Evolutionary conservation across 2,329 filamentous ascomycete species (phyloP).

Genomic region (Cucurbitaria berberidis): DNA sequence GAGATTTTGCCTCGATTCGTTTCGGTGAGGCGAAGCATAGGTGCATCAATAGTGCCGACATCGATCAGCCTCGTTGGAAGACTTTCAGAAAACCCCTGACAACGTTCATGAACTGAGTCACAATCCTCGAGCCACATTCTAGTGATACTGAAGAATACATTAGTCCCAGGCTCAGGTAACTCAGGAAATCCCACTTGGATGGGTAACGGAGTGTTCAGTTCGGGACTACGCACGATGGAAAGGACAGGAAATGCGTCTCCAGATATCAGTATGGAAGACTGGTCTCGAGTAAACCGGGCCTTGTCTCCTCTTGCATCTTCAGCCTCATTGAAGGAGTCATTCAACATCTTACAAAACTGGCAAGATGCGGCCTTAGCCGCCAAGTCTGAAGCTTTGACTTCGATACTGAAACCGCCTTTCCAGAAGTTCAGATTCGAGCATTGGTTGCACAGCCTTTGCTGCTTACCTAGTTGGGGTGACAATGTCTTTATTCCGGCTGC

Average conservation of each 20-base stretch:
- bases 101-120: no score
- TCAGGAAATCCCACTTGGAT: constrained; percentile 21
- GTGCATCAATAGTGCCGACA: constrained; percentile 3
- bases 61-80: constrained; percentile 19
- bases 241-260: constrained; percentile 8
- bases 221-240: constrained; percentile 10
- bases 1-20: not conserved
- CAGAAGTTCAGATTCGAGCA: constrained; percentile 12
- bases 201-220: not conserved
- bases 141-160: constrained; percentile 10
- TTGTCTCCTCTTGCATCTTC: not conserved
- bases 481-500: no score
- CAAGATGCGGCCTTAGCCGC: no score
- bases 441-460: constrained; percentile 6
- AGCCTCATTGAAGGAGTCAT: not conserved
- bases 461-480: no score
- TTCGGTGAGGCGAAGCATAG: constrained; percentile 7
- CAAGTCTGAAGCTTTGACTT: constrained; percentile 3
- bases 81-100: not conserved
- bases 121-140: constrained; percentile 16
- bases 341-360: constrained; percentile 15
- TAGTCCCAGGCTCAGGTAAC: constrained; percentile 2
- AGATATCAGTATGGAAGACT: constrained; percentile 4
- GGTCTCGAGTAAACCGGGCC: constrained; percentile 3
- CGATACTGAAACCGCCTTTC: constrained; percentile 11